These are phyloP conservation scores for Neurospora tetrasperma DNA, from an alignment of 495 filamentous ascomycete genomes.

Conservation along the genomic window DNA sequence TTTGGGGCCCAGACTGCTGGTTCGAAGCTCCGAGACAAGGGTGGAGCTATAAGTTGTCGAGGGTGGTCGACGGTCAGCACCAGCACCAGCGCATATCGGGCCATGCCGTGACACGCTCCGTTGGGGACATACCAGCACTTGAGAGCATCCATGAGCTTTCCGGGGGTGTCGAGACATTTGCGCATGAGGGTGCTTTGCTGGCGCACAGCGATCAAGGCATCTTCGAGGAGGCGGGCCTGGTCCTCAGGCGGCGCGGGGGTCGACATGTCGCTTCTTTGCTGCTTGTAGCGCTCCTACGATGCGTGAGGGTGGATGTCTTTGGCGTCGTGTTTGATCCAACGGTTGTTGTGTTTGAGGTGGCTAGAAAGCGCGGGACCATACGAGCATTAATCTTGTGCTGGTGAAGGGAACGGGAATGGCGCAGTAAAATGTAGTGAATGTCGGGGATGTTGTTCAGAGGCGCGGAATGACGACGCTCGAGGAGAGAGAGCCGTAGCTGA, in stretches of 20 bases:
- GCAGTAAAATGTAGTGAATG: neutral
- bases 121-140: slow-evolving; percentile 78
- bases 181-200: slow-evolving; percentile 95
- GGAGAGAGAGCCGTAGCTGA: neutral
- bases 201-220: slow-evolving; percentile 90
- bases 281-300: neutral
- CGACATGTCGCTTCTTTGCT: slow-evolving; percentile 30
- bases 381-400: neutral
- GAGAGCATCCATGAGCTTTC: slow-evolving; percentile 98
- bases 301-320: neutral
- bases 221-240: slow-evolving; percentile 88
- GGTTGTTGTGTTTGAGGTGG: neutral
- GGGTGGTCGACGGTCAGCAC: slow-evolving; percentile 1
- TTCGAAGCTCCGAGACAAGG: slow-evolving; percentile 91
- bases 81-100: neutral
- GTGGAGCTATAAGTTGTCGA: slow-evolving; percentile 58
- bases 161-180: slow-evolving; percentile 91
- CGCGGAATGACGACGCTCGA: neutral
- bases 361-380: neutral
- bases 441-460: neutral
- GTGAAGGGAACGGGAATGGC: neutral
- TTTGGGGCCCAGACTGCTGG: slow-evolving; percentile 88
- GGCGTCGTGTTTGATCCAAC: neutral
- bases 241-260: slow-evolving; percentile 70
- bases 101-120: neutral